Base-by-base conservation (phyloP, 2,329 filamentous ascomycete genomes). In the Huntiella abstrusa region DNA sequence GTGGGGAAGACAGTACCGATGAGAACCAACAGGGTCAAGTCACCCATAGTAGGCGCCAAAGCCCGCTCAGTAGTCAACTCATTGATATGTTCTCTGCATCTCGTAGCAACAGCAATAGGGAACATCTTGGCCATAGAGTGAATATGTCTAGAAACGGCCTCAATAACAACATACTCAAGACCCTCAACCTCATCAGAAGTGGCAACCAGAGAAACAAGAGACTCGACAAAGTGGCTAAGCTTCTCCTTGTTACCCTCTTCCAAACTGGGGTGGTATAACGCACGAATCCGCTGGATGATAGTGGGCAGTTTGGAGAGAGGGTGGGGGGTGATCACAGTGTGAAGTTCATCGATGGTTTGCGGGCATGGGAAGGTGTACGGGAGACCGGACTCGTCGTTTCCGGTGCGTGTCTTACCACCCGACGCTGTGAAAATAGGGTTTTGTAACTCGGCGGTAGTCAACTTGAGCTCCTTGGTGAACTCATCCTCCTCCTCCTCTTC, bases 121-220 rank as follows among this genome's bases (percentile, higher is more conserved):
- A 86, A 92, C 43, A 76, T 81, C 58, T 94, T 88, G 3, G 87
- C 82, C 46, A 98, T 69, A 2, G 88, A 96, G 62, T 98, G 92
- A 17, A 94, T 70, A 60, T 98, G 91, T 41, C 91, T 82, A 49
- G 88, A 77, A 11, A 95, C 62, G 45, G 73, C 80, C 60, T 98
- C 91, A 12, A 92, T 59, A 1, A 83, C 69, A 1, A 69, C 60
- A 53, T 91, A 82, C 3, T 76, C 69, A 7, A 67, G 62, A 13
- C 54, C 57, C 39, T 59, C 55, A 11, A 61, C 54, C 35, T 60
- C 57, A 52, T 68, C 69, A 36, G 34, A 43, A 48, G 69, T 64
- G 3, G 64, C 64, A 37, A 80, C 58, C 54, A 74, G 73, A 51
- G 81, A 75, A 17, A 87, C 71, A 8, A 88, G 66, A 4, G 71